Evolutionary conservation across 371 early-diverging fungal genomes (phyloP), one percentile per base, ranked within the genome.

Genomic region (Capillidium rhysosporum): DNA sequence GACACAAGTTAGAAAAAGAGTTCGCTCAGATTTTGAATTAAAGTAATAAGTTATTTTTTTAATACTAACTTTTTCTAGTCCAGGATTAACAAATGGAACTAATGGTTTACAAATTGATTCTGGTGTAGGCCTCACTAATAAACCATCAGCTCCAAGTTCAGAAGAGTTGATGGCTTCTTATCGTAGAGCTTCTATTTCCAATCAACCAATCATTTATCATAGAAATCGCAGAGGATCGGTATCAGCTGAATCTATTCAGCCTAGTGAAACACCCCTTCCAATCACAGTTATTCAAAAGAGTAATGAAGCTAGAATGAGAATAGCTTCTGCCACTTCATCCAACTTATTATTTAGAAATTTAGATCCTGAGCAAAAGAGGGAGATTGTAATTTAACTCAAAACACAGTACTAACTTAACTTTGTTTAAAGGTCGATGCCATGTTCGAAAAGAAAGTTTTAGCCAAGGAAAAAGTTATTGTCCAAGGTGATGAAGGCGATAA

Each of bases 401-500:
- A 9, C 21, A 14, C 10, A 25, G 14, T 43, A 16, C 16, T 43
- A 10, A 25, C n/a, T 25, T 9, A 16, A 18, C 2, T 21, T 8
- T 23, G 7, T 21, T 31, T 51, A 4, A 18, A 51, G 51, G 51
- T 96, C 3, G 83, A 92, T 60, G 95, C 97, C 18, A 93, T 96
- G 94, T 76, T 80, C 29, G 97, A 96, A 65, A 92, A 90, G 67
- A 67, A 65, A 14, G 83, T 92, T 28, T 23, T 54, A 21, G 45
- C 68, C 9, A 85, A 80, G 24, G 84, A 84, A 56, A 77, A 69
- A 43, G 78, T 99, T 38, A 96, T 98, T 60, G 77, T 75, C 49
- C 97, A 99, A 67, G 98, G 96, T 38, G 97, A 81, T 44, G 86
- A 89, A 10, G 98, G 96, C 39, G 96, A 93, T 70, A 94, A 73